These are phyloP conservation scores for Erythrophleum ivorense DNA, from an alignment of 331 rosid species.

Conservation along the genomic window DNA sequence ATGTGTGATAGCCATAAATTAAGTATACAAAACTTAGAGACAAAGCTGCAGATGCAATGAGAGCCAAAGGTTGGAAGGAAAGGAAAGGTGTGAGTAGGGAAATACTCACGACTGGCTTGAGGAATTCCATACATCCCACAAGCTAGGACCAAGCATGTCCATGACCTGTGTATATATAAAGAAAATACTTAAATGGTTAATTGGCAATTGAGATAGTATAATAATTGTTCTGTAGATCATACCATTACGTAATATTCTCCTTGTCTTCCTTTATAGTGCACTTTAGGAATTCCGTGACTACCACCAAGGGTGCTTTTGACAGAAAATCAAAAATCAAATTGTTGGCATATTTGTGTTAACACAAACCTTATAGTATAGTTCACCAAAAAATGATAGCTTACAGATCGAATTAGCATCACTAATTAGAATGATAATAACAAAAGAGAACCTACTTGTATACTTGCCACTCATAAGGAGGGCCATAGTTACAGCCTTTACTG, in stretches of 20 bases:
- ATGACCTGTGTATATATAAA: constrained; percentile 66
- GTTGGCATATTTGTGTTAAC: background rate
- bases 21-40: constrained; percentile 9
- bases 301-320: constrained; percentile 86
- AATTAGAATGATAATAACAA: background rate
- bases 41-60: constrained; percentile 8
- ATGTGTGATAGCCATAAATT: constrained; percentile 12
- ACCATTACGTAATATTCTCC: constrained; percentile 97
- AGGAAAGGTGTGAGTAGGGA: constrained; percentile 7
- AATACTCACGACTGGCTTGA: constrained; percentile 89
- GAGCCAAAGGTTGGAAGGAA: background rate
- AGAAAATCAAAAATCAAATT: constrained; percentile 28
- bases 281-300: constrained; percentile 95
- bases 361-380: background rate
- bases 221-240: constrained; percentile 40
- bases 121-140: constrained; percentile 96
- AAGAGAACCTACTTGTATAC: constrained; percentile 80
- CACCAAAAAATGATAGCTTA: background rate
- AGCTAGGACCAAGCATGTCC: constrained; percentile 98
- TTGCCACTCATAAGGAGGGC: constrained; percentile 99
- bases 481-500: constrained; percentile 94
- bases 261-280: constrained; percentile 86
- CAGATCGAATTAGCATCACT: background rate
- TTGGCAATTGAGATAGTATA: constrained; percentile 25
- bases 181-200: constrained; percentile 18